Conservation (phyloP, 2,329 filamentous ascomycete species). For the Fusarium compactum region DNA sequence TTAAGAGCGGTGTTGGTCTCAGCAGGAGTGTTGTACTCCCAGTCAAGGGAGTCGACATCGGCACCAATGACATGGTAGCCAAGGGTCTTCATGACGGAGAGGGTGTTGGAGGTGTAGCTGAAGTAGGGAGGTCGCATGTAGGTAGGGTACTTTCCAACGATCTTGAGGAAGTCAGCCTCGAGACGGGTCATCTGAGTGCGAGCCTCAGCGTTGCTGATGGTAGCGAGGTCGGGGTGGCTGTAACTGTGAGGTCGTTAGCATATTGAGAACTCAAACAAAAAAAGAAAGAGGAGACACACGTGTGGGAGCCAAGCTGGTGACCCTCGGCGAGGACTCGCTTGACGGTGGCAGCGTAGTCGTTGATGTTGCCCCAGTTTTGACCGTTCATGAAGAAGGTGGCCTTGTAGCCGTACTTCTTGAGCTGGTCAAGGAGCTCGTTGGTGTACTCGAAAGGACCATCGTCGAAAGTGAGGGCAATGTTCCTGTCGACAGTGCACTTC, state of each 20-base stretch:
- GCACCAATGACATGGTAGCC: constrained; percentile 66
- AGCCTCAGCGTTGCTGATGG: constrained; percentile 43
- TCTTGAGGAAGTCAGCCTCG: constrained; percentile 52
- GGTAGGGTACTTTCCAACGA: constrained; percentile 49
- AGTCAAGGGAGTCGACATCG: constrained; percentile 68
- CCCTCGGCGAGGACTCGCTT: constrained; percentile 58
- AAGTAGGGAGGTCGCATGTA: constrained; percentile 56
- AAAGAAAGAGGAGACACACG: constrained; percentile 9
- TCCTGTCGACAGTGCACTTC: constrained; percentile 27
- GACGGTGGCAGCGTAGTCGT: constrained; percentile 38
- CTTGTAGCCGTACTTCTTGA: constrained; percentile 34
- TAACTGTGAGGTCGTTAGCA: constrained; percentile 52
- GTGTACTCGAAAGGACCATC: constrained; percentile 30
- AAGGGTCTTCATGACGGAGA: constrained; percentile 51
- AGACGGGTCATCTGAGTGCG: constrained; percentile 52
- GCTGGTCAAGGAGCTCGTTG: constrained; percentile 31
- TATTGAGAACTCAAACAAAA: not conserved
- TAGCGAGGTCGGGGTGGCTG: constrained; percentile 54
- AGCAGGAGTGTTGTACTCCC: constrained; percentile 53
- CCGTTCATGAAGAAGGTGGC: constrained; percentile 44
- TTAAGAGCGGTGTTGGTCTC: constrained; percentile 34
- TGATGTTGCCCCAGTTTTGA: constrained; percentile 42
- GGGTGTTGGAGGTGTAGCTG: constrained; percentile 49
- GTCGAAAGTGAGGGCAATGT: constrained; percentile 31
- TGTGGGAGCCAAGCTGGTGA: constrained; percentile 66